phyloP scores from a whole-genome alignment of 345 rosid genomes.

The Lumnitzera racemosa region DNA sequence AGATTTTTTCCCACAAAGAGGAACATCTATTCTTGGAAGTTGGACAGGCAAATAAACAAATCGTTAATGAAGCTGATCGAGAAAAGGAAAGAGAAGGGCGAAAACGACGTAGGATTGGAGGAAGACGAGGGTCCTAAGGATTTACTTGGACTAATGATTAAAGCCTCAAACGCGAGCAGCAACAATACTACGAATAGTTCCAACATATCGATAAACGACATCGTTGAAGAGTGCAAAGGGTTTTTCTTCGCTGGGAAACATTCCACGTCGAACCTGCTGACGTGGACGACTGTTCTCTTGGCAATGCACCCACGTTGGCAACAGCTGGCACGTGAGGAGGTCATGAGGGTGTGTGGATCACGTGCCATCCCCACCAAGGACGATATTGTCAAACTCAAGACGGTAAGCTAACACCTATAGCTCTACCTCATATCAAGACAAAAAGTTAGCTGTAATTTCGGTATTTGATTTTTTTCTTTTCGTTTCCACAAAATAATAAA shows the following conservation, averaged over 20 bases:
- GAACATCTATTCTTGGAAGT: constrained; percentile 65
- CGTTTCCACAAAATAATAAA: too few species aligned
- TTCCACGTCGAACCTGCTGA: constrained; percentile 75
- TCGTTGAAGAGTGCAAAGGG: constrained; percentile 81
- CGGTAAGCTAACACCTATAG: constrained; percentile 26
- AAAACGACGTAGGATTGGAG: constrained; percentile 8
- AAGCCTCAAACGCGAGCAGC: constrained; percentile 25
- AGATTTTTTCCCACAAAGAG: constrained; percentile 71
- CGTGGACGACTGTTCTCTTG: constrained; percentile 74
- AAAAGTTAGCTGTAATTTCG: neutral
- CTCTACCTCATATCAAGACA: neutral
- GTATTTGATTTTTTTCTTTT: too few species aligned
- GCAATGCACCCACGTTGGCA: constrained; percentile 90
- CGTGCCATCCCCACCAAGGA: constrained; percentile 68
- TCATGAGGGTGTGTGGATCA: constrained; percentile 64
- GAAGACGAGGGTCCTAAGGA: constrained; percentile 29
- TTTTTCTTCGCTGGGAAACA: constrained; percentile 94
- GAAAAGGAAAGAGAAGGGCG: constrained; percentile 22
- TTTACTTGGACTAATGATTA: constrained; percentile 49
- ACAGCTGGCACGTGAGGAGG: constrained; percentile 78
- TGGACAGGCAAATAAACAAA: constrained; percentile 55
- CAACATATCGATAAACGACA: constrained; percentile 14
- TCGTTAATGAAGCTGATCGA: constrained; percentile 53
- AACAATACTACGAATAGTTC: neutral
- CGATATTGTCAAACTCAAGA: constrained; percentile 67